Evolutionary conservation across 768 basidiomycete species (phyloP).

Genomic region (Chalciporus sphaerocephalus): DNA sequence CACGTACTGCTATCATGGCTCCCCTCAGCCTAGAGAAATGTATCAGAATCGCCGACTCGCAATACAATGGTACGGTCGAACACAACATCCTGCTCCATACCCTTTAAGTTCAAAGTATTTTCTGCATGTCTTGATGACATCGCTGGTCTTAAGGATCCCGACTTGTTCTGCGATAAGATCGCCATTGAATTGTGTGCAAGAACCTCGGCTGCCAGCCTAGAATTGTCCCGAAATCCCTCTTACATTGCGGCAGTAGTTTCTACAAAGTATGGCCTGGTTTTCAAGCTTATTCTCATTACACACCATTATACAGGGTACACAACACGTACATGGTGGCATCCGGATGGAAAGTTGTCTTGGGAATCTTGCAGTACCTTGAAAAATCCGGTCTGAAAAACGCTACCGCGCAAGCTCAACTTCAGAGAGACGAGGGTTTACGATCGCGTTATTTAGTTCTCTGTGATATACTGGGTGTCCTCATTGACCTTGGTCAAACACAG

Average conservation of each 20-base stretch:
- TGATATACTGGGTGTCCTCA: slow-evolving; percentile 57
- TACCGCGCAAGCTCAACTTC: slow-evolving; percentile 50
- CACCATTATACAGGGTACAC: slow-evolving; percentile 54
- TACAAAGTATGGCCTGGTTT: slow-evolving; percentile 44
- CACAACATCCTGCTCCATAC: neutral
- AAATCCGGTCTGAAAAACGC: slow-evolving; percentile 51
- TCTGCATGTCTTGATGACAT: slow-evolving; percentile 70
- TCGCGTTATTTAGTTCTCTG: slow-evolving; percentile 59
- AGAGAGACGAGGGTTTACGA: slow-evolving; percentile 47
- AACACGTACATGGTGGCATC: slow-evolving; percentile 81
- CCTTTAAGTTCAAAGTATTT: slow-evolving; percentile 12
- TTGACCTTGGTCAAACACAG: slow-evolving; percentile 56
- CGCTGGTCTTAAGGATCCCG: slow-evolving; percentile 58
- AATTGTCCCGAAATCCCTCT: slow-evolving; percentile 38
- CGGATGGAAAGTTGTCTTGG: slow-evolving; percentile 71
- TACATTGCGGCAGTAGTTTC: slow-evolving; percentile 55
- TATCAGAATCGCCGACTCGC: slow-evolving; percentile 67
- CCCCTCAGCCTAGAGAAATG: slow-evolving; percentile 64
- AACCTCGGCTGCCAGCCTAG: slow-evolving; percentile 27
- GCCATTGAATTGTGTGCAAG: slow-evolving; percentile 54
- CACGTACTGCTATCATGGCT: slow-evolving; percentile 53
- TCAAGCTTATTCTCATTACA: slow-evolving; percentile 2
- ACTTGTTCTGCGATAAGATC: slow-evolving; percentile 56
- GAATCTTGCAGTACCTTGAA: slow-evolving; percentile 53
- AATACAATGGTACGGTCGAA: slow-evolving; percentile 54